Evolutionary conservation across 1,139 yeast genomes (phyloP).

Genomic region (Suhomyces taliae): DNA sequence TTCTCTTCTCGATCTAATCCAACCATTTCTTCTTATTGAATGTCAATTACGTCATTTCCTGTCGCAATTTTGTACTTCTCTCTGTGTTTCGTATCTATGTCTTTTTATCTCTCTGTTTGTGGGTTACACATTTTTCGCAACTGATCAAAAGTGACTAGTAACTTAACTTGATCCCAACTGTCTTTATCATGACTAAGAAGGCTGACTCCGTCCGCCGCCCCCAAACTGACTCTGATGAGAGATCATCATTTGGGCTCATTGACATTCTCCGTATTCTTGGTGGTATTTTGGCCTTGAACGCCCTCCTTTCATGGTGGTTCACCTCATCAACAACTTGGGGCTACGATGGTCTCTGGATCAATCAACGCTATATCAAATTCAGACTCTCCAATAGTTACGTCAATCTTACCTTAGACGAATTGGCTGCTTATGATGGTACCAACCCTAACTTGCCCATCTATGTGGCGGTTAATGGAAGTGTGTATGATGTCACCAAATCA

Average conservation of each 20-base stretch:
- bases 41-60: no score
- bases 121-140: no score
- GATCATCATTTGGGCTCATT: conserved; percentile 21
- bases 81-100: no score
- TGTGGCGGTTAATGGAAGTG: conserved; percentile 63
- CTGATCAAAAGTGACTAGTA: no score
- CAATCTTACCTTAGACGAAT: conserved; percentile 46
- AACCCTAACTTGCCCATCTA: conserved; percentile 55
- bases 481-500: conserved; percentile 67
- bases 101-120: no score
- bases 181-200: no score
- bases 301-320: conserved; percentile 51
- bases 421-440: conserved; percentile 55
- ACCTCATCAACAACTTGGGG: conserved; percentile 55
- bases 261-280: conserved; percentile 48
- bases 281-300: conserved; percentile 50
- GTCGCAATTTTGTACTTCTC: no score
- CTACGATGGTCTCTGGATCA: conserved; percentile 52
- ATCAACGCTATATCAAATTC: conserved; percentile 41
- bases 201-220: no score
- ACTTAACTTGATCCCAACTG: no score
- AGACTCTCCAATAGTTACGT: conserved; percentile 20
- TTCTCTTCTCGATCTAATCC: no score
- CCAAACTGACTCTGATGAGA: background rate
- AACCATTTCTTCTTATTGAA: no score